Percentiles rank a stretch among this genome's conserved stretches.
These are phyloP conservation scores for Cronartium quercuum DNA, from an alignment of 1,284 basidiomycete genomes.

Conservation along the genomic window DNA sequence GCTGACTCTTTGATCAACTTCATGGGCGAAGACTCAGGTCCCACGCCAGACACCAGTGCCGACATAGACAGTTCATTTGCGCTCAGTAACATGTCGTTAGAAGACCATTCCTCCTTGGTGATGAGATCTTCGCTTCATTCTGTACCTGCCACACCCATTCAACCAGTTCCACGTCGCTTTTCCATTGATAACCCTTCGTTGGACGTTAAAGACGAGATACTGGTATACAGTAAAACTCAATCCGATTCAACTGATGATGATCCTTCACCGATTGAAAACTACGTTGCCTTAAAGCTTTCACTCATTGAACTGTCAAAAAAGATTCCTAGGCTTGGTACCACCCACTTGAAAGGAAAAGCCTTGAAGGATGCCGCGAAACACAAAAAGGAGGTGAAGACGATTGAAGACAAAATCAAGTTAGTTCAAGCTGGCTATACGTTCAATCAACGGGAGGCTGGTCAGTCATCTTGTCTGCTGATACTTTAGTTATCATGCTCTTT, in stretches of 20 bases:
- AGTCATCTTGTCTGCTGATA: neutral
- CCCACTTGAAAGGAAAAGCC: slow-evolving; percentile 29
- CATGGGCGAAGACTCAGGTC: neutral
- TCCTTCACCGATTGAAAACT: slow-evolving; percentile 17
- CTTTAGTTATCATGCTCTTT: neutral
- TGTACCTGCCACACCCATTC: neutral
- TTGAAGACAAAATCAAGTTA: slow-evolving; percentile 33
- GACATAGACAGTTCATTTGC: neutral
- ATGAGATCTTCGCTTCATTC: neutral
- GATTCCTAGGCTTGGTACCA: slow-evolving; percentile 11
- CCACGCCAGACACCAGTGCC: neutral
- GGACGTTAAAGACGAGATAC: neutral
- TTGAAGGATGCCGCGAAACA: slow-evolving; percentile 27
- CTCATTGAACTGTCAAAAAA: slow-evolving; percentile 32
- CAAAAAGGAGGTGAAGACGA: slow-evolving; percentile 27
- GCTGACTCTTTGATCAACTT: neutral
- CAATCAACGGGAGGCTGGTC: slow-evolving; percentile 35
- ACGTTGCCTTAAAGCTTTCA: slow-evolving; percentile 27
- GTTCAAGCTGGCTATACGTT: slow-evolving; percentile 35
- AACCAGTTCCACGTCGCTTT: neutral
- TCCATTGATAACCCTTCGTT: neutral
- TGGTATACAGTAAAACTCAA: neutral
- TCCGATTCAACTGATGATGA: neutral
- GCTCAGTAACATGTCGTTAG: neutral
- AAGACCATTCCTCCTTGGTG: neutral